These are phyloP conservation scores for Umbelopsis sp. DNA, from an alignment of 192 early-diverging fungal species.

Conservation along the genomic window DNA sequence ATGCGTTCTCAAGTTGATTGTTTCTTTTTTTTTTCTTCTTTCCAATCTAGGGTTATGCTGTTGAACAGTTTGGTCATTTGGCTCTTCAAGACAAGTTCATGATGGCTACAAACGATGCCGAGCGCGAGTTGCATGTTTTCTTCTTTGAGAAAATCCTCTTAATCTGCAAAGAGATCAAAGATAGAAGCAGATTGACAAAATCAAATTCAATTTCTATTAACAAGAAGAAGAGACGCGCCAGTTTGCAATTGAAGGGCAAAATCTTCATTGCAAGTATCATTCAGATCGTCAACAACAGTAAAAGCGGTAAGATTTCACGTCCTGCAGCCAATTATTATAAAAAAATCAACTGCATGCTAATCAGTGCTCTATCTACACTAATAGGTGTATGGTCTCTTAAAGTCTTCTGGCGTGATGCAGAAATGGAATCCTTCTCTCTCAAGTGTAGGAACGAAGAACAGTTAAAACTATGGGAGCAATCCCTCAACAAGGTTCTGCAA, in stretches of 20 bases:
- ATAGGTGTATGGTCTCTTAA: slow-evolving; percentile 53
- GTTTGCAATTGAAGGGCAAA: slow-evolving; percentile 80
- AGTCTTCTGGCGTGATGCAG: slow-evolving; percentile 86
- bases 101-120: slow-evolving; percentile 78
- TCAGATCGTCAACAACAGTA: slow-evolving; percentile 67
- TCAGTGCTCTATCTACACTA: not conserved
- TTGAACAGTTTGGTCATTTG: slow-evolving; percentile 77
- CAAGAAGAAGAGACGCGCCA: slow-evolving; percentile 65
- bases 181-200: slow-evolving; percentile 46
- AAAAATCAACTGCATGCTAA: not conserved
- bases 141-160: slow-evolving; percentile 93
- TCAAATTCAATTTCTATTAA: slow-evolving; percentile 43
- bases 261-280: slow-evolving; percentile 86
- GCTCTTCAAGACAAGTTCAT: slow-evolving; percentile 86
- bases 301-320: slow-evolving; percentile 32
- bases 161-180: slow-evolving; percentile 85
- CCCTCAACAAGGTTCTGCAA: slow-evolving; percentile 72
- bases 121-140: slow-evolving; percentile 84
- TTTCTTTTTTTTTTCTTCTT: not conserved
- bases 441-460: slow-evolving; percentile 91
- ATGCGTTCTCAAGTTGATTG: too few species aligned
- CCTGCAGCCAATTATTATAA: not conserved
- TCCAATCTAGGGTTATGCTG: slow-evolving; percentile 62
- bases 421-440: slow-evolving; percentile 86
- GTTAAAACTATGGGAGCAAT: slow-evolving; percentile 84